Conservation (phyloP, 805 yeast genomes). For the Metschnikowia orientalis region DNA sequence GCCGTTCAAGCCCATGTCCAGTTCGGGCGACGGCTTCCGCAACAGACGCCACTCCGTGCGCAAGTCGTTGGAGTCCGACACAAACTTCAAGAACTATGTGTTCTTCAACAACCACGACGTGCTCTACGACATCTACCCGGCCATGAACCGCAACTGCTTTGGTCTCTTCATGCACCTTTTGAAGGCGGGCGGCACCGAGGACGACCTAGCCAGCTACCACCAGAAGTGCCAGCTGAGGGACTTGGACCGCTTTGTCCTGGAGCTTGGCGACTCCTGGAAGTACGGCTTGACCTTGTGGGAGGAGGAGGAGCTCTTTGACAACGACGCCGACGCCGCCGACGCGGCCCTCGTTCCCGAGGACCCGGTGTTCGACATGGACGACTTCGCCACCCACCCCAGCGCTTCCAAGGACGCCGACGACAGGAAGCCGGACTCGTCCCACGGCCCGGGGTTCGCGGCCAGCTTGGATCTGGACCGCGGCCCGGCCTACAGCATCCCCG, state of each 20-base stretch:
- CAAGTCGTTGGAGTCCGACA: slow-evolving; percentile 28
- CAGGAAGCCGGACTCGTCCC: background rate
- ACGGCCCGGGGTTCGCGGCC: background rate
- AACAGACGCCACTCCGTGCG: slow-evolving; percentile 7
- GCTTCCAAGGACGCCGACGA: background rate
- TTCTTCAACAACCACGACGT: slow-evolving; percentile 34
- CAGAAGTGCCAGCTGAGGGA: slow-evolving; percentile 29
- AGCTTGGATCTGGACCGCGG: slow-evolving; percentile 1
- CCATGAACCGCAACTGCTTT: slow-evolving; percentile 41
- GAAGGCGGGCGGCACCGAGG: slow-evolving; percentile 34
- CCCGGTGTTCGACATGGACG: slow-evolving; percentile 16
- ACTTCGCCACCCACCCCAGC: slow-evolving; percentile 9
- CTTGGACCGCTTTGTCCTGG: slow-evolving; percentile 30
- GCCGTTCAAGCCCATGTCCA: slow-evolving; percentile 41
- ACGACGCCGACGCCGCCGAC: slow-evolving; percentile 5
- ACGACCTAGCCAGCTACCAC: slow-evolving; percentile 22
- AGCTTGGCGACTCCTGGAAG: slow-evolving; percentile 26
- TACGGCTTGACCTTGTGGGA: slow-evolving; percentile 47
- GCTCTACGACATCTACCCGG: slow-evolving; percentile 47
- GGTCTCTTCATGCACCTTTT: slow-evolving; percentile 39
- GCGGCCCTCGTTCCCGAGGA: slow-evolving; percentile 6
- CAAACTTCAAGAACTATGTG: slow-evolving; percentile 42
- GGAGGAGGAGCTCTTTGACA: slow-evolving; percentile 25
- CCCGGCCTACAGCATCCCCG: slow-evolving; percentile 11
- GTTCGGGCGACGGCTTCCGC: slow-evolving; percentile 8